Evolutionary conservation across 2,329 filamentous ascomycete genomes (phyloP).

Genomic region (Dothideomycetes sp.): DNA sequence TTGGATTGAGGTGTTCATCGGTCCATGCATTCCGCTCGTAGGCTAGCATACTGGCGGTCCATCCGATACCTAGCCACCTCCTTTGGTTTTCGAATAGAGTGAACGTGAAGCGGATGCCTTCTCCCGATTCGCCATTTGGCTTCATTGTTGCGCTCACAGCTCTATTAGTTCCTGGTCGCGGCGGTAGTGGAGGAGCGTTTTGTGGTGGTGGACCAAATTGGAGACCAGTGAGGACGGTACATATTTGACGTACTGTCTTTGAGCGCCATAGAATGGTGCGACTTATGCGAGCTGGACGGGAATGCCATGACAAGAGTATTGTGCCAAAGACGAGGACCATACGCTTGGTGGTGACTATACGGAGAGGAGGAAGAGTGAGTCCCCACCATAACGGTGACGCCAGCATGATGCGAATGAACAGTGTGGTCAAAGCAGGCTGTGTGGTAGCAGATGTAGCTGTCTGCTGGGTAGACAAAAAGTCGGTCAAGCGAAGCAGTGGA

Average conservation of each 20-base stretch:
- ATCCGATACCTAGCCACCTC: constrained; percentile 88
- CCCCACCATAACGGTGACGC: constrained; percentile 82
- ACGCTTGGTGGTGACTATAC: constrained; percentile 77
- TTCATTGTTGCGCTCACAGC: constrained; percentile 34
- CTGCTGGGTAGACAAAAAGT: constrained; percentile 75
- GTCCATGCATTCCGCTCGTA: constrained; percentile 91
- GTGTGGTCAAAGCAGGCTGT: constrained; percentile 74
- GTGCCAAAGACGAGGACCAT: constrained; percentile 82
- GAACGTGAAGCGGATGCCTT: constrained; percentile 91
- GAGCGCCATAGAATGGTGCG: constrained; percentile 89
- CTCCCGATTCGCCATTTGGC: constrained; percentile 35
- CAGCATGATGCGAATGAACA: constrained; percentile 82
- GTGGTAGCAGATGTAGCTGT: constrained; percentile 90
- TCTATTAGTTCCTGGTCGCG: constrained; percentile 35
- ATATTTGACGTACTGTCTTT: constrained; percentile 58
- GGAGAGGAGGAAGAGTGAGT: constrained; percentile 71
- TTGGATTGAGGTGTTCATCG: constrained; percentile 82
- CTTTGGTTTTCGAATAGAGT: constrained; percentile 95
- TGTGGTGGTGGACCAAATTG: constrained; percentile 49
- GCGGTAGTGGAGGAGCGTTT: constrained; percentile 29
- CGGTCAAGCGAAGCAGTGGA: constrained; percentile 77
- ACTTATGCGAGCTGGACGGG: constrained; percentile 72
- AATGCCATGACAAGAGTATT: constrained; percentile 82
- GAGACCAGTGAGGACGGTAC: constrained; percentile 70
- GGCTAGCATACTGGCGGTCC: constrained; percentile 83